Evolutionary conservation across 345 rosid genomes (phyloP).

Genomic region (Sisymbrium irio): DNA sequence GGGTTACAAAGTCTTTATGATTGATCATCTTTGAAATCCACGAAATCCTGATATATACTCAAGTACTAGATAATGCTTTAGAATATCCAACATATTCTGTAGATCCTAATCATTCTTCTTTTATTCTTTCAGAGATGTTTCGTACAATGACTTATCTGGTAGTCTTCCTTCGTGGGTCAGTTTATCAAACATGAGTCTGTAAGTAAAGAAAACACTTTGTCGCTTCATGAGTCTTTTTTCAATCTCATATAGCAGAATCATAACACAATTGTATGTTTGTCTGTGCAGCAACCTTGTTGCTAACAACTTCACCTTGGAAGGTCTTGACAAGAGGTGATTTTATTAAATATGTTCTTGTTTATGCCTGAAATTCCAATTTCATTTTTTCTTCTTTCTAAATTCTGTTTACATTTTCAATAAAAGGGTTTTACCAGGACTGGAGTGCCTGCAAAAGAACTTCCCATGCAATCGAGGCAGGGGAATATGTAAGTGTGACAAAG

Average conservation of each 20-base stretch:
- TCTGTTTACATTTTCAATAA: neutral
- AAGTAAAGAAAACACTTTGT: slow-evolving; percentile 28
- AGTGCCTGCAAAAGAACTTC: slow-evolving; percentile 63
- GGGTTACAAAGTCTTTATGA: slow-evolving; percentile 31
- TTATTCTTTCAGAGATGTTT: slow-evolving; percentile 60
- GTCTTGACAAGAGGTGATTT: slow-evolving; percentile 44
- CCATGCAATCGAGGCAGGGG: slow-evolving; percentile 15
- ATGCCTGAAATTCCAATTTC: neutral
- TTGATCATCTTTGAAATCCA: neutral
- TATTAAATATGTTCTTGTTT: neutral
- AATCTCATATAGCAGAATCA: neutral
- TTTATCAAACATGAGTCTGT: slow-evolving; percentile 45
- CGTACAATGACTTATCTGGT: slow-evolving; percentile 64
- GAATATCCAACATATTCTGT: neutral
- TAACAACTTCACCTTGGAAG: slow-evolving; percentile 57
- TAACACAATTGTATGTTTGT: neutral
- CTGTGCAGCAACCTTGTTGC: slow-evolving; percentile 69
- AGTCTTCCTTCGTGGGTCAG: slow-evolving; percentile 67
- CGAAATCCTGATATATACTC: neutral
- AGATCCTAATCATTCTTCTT: neutral
- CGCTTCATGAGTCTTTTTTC: too few species aligned
- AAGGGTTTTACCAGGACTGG: slow-evolving; percentile 40
- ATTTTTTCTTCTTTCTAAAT: neutral
- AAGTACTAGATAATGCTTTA: neutral
- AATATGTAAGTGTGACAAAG: slow-evolving; percentile 45